Conservation (phyloP, 768 basidiomycete genomes). For the Gautieria morchelliformis region DNA sequence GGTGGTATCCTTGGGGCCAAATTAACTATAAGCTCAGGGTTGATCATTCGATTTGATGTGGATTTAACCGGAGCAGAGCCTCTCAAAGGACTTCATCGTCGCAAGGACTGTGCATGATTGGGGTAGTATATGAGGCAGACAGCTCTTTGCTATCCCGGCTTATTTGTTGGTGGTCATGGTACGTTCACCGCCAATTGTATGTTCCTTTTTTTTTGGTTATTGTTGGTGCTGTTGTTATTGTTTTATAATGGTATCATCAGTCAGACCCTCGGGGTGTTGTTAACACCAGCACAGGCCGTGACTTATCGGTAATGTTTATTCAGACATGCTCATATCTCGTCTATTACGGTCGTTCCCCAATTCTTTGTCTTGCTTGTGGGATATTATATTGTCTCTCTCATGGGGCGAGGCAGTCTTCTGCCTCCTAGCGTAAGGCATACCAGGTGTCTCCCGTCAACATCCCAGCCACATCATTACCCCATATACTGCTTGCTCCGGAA, state of each 20-base stretch:
- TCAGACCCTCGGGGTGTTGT: too few species aligned
- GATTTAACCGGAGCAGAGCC: background rate
- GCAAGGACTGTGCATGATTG: background rate
- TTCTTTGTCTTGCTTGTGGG: too few species aligned
- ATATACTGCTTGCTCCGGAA: background rate
- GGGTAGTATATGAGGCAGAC: slow-evolving; percentile 6
- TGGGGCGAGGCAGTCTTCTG: too few species aligned
- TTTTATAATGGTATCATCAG: too few species aligned
- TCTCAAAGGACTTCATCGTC: slow-evolving; percentile 1
- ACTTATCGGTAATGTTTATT: too few species aligned
- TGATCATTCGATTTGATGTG: background rate
- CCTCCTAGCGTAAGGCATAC: too few species aligned
- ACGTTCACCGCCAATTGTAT: background rate
- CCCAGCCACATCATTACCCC: background rate
- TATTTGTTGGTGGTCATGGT: background rate
- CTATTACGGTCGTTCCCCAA: too few species aligned
- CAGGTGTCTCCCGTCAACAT: too few species aligned
- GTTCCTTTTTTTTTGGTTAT: background rate
- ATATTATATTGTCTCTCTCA: too few species aligned
- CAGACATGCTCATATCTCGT: too few species aligned
- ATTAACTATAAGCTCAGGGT: background rate
- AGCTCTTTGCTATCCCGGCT: background rate
- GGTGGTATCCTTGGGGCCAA: background rate
- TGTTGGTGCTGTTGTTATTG: too few species aligned
- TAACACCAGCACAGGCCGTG: too few species aligned